These are phyloP conservation scores for Penicillium sp. DNA, from an alignment of 2,329 filamentous ascomycete species.

Conservation along the genomic window DNA sequence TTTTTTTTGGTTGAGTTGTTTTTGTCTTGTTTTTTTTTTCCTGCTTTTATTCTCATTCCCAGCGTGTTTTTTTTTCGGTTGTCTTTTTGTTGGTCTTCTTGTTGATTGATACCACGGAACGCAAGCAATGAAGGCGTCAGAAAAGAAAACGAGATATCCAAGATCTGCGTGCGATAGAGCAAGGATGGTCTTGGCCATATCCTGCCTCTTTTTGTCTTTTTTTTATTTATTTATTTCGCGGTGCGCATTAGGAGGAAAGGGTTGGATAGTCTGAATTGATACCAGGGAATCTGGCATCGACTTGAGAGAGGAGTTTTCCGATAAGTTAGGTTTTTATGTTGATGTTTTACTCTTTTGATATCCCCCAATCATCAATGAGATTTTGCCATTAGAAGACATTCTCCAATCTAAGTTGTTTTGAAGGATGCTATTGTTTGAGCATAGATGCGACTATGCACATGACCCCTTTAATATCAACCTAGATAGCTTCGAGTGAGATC, in stretches of 20 bases:
- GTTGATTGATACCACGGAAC: constrained; percentile 33
- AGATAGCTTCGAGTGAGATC: not conserved
- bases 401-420: constrained; percentile 2
- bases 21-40: constrained; percentile 33
- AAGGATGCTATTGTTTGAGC: not conserved
- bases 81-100: constrained; percentile 15
- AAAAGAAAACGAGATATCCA: constrained; percentile 34
- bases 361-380: constrained; percentile 29
- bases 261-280: constrained; percentile 9
- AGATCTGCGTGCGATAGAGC: constrained; percentile 27
- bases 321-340: constrained; percentile 10
- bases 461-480: not conserved
- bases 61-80: constrained; percentile 17
- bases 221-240: constrained; percentile 7
- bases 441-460: not conserved
- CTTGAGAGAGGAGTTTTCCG: constrained; percentile 9
- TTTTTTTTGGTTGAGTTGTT: constrained; percentile 41
- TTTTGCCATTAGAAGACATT: constrained; percentile 19
- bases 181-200: constrained; percentile 10
- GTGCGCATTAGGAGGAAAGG: constrained; percentile 9
- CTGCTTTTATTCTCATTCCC: constrained; percentile 20
- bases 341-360: constrained; percentile 26
- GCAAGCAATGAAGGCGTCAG: constrained; percentile 33
- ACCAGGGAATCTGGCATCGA: constrained; percentile 1
- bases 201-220: constrained; percentile 13